These are phyloP conservation scores for Aspergillus jensenii DNA, from an alignment of 2,329 filamentous ascomycete species.

Conservation along the genomic window DNA sequence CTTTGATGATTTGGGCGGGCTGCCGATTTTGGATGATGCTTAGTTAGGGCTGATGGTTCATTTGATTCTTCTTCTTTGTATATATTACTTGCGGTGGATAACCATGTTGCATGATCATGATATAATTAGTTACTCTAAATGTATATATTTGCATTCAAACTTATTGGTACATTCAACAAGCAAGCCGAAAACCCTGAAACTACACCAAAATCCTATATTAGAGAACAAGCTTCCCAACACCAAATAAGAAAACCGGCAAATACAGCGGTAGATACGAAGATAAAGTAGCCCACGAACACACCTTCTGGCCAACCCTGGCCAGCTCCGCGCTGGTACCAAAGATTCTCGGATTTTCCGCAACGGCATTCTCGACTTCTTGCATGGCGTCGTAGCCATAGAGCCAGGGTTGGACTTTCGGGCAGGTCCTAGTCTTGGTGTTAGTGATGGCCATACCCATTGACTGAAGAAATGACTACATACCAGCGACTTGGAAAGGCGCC, in stretches of 20 bases:
- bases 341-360: constrained; percentile 22
- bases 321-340: constrained; percentile 8
- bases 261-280: neutral
- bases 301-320: neutral
- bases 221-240: neutral
- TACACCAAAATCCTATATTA: neutral
- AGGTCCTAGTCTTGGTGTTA: constrained; percentile 44
- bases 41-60: constrained; percentile 6
- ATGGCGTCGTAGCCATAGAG: constrained; percentile 65
- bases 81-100: neutral
- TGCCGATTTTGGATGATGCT: constrained; percentile 28
- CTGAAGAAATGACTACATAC: constrained; percentile 24
- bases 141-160: neutral
- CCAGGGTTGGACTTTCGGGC: constrained; percentile 63
- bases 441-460: neutral
- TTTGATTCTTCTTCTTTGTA: no score
- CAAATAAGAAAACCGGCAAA: neutral
- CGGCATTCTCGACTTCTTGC: constrained; percentile 51
- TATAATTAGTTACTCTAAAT: neutral
- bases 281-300: neutral
- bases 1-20: constrained; percentile 34
- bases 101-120: neutral
- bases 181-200: neutral
- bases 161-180: no score
- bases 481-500: constrained; percentile 63